A percentile compares a stretch with the other conserved stretches of the same genome.
Evolutionary conservation across 78 protist species (phyloP).

Genomic region (Goniomonas avonlea): DNA sequence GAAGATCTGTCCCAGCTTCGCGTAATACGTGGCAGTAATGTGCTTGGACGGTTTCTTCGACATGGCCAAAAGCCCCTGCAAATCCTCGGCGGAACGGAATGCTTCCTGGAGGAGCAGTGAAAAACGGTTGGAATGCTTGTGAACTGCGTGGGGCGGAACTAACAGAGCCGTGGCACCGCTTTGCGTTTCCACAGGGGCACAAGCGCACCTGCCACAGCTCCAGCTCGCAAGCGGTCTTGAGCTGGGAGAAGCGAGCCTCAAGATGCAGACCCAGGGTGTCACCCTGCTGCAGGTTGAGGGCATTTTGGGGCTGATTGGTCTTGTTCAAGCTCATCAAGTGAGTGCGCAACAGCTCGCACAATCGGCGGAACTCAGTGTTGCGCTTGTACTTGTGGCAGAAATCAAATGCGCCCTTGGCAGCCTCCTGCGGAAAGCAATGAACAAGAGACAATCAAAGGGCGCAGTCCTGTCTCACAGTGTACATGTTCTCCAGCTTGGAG

Average conservation of each 20-base stretch:
- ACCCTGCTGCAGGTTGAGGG: conserved; percentile 14
- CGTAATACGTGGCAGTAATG: neutral
- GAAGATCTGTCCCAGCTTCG: conserved; percentile 58
- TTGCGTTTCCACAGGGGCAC: too few species aligned
- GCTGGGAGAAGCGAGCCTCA: conserved; percentile 71
- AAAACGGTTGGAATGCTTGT: neutral
- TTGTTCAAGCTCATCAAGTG: conserved; percentile 50
- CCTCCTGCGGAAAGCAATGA: neutral
- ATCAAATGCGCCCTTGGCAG: conserved; percentile 57
- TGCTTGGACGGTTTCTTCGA: neutral
- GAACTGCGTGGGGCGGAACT: too few species aligned
- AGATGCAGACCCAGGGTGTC: conserved; percentile 60
- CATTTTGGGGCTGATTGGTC: neutral
- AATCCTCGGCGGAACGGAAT: neutral
- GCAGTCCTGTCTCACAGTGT: conserved; percentile 41
- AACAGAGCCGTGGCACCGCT: too few species aligned
- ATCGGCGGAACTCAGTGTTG: conserved; percentile 66
- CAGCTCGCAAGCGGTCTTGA: conserved; percentile 58
- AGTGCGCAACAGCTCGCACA: conserved; percentile 64
- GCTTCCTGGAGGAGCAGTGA: neutral
- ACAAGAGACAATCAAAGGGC: neutral
- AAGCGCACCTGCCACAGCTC: conserved; percentile 64
- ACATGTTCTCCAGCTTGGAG: conserved; percentile 54
- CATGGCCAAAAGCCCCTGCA: neutral
- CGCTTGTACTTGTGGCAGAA: conserved; percentile 76